Conservation (phyloP, 306 rosid genomes). For the Vigna unguiculata region DNA sequence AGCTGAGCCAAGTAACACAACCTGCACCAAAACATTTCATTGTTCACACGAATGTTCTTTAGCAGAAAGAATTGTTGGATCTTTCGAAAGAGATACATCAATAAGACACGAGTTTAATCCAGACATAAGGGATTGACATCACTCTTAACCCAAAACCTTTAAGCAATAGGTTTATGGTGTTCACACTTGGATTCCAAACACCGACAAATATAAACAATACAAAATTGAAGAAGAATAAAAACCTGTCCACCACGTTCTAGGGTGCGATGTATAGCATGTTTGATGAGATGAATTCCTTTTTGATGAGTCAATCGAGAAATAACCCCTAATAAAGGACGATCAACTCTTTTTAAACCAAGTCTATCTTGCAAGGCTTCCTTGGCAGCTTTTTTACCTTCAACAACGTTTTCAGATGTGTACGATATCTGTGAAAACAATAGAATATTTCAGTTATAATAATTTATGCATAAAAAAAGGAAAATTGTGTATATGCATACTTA, state of each 20-base stretch:
- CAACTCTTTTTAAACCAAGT: slow-evolving; percentile 67
- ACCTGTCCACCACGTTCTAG: slow-evolving; percentile 90
- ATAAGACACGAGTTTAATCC: too few relatives aligned
- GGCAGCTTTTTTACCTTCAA: slow-evolving; percentile 83
- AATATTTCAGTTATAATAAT: slow-evolving; percentile 34
- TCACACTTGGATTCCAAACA: too few relatives aligned
- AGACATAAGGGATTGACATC: too few relatives aligned
- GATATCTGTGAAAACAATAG: slow-evolving; percentile 56
- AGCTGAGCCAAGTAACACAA: slow-evolving; percentile 93
- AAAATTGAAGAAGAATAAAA: slow-evolving; percentile 4
- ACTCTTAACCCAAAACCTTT: too few relatives aligned
- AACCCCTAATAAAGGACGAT: slow-evolving; percentile 79
- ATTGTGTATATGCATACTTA: slow-evolving; percentile 49
- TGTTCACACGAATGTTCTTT: too few relatives aligned
- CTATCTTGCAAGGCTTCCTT: slow-evolving; percentile 80
- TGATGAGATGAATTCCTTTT: slow-evolving; percentile 93
- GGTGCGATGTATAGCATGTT: slow-evolving; percentile 70
- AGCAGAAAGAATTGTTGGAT: too few relatives aligned
- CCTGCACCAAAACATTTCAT: slow-evolving; percentile 56
- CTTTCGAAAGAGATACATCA: too few relatives aligned
- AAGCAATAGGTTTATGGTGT: too few relatives aligned
- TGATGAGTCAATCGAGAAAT: slow-evolving; percentile 84
- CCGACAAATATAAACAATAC: too few relatives aligned
- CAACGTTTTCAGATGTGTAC: slow-evolving; percentile 74
- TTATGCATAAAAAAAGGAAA: neutral